Evolutionary conservation across 2,329 filamentous ascomycete genomes (phyloP).

Genomic region (Pseudopithomyces maydicus): DNA sequence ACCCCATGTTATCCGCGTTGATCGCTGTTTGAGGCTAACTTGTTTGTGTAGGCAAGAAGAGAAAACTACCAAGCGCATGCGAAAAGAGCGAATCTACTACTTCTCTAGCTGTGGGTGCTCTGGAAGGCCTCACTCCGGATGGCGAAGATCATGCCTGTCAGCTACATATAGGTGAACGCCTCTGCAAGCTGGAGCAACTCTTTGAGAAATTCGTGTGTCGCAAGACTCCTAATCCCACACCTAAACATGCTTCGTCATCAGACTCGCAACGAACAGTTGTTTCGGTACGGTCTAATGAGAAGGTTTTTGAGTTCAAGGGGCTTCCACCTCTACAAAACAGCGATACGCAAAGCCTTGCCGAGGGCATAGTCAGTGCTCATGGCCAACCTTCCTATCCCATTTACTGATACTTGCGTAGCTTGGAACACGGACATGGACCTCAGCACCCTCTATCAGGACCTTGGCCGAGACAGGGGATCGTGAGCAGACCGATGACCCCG

Average conservation of each 20-base stretch:
- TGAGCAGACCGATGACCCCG: conserved; percentile 18
- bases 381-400: neutral
- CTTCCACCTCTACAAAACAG: conserved; percentile 22
- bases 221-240: conserved; percentile 21
- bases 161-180: conserved; percentile 38
- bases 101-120: conserved; percentile 6
- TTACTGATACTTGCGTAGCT: conserved; percentile 22
- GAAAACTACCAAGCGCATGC: conserved; percentile 26
- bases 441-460: conserved; percentile 34
- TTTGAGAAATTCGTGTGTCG: conserved; percentile 44
- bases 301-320: conserved; percentile 20
- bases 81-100: conserved; percentile 15
- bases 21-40: conserved; percentile 16
- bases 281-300: conserved; percentile 23
- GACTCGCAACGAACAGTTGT: conserved; percentile 25
- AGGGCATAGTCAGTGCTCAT: conserved; percentile 34
- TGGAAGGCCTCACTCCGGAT: conserved; percentile 20
- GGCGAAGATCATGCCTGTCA: conserved; percentile 29
- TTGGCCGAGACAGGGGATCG: conserved; percentile 22
- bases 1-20: neutral
- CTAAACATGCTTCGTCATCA: neutral
- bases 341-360: conserved; percentile 32
- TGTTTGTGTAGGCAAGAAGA: conserved; percentile 35
- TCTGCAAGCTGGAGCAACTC: conserved; percentile 41
- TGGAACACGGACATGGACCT: conserved; percentile 34